Evolutionary conservation across 257 asterid genomes (phyloP).

Genomic region (Gardenia jasminoides): DNA sequence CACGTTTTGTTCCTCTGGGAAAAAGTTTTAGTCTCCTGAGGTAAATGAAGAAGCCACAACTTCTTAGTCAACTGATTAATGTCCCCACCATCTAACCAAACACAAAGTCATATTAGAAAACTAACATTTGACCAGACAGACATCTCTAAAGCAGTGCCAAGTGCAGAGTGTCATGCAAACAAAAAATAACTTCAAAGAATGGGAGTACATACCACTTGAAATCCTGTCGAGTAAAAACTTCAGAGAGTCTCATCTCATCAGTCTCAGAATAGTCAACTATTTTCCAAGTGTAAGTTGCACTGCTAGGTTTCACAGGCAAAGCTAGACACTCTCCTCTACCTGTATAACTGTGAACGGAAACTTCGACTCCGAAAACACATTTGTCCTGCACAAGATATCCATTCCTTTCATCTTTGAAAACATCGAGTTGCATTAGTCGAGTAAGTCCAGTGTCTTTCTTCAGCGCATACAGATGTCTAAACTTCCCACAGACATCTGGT

Average conservation of each 20-base stretch:
- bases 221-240: neutral
- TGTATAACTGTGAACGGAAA: neutral
- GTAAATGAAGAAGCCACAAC: too few relatives aligned
- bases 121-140: too few relatives aligned
- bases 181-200: too few relatives aligned
- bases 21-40: too few relatives aligned
- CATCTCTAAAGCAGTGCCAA: too few relatives aligned
- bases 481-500: neutral
- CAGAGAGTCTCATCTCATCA: neutral
- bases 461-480: neutral
- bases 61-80: too few relatives aligned
- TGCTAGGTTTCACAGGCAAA: too few relatives aligned
- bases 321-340: neutral
- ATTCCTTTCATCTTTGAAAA: neutral
- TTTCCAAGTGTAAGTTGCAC: neutral
- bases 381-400: slow-evolving; percentile 16
- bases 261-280: neutral
- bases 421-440: neutral
- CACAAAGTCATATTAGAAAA: too few relatives aligned
- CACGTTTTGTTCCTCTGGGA: too few relatives aligned
- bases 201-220: slow-evolving; percentile 4
- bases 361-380: slow-evolving; percentile 19
- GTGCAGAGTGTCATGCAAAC: too few relatives aligned
- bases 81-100: too few relatives aligned
- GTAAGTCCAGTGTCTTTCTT: slow-evolving; percentile 9